Percentiles rank a stretch among this genome's conserved stretches.
These are phyloP conservation scores for Blumeria hordei DNA, from an alignment of 2,329 filamentous ascomycete species.

Conservation along the genomic window DNA sequence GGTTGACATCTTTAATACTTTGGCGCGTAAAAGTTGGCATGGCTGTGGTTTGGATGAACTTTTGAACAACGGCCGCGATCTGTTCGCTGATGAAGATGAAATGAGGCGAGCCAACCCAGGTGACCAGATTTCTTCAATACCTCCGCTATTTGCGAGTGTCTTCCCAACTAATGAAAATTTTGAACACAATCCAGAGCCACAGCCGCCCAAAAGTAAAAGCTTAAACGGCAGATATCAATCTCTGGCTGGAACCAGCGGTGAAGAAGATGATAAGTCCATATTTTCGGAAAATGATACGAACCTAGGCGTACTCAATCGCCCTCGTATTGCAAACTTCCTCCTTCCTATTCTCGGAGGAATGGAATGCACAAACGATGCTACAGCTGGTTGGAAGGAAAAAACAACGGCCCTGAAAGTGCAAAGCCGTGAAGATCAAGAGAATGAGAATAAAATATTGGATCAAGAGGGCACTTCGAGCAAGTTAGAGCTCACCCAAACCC, in stretches of 20 bases:
- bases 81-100: slow-evolving; percentile 25
- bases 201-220: background rate
- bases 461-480: no score
- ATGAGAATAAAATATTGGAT: no score
- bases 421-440: no score
- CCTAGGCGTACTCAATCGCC: slow-evolving; percentile 20
- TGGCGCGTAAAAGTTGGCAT: slow-evolving; percentile 42
- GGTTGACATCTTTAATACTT: slow-evolving; percentile 43
- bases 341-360: slow-evolving; percentile 26
- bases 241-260: background rate
- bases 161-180: slow-evolving; percentile 19
- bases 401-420: no score
- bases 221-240: background rate
- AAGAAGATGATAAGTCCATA: slow-evolving; percentile 22
- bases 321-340: slow-evolving; percentile 25
- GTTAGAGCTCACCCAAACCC: no score
- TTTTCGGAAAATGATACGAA: slow-evolving; percentile 21
- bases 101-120: slow-evolving; percentile 16
- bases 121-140: slow-evolving; percentile 36
- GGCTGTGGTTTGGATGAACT: slow-evolving; percentile 42
- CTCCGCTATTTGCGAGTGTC: slow-evolving; percentile 35
- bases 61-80: slow-evolving; percentile 35
- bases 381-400: slow-evolving; percentile 3
- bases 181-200: background rate
- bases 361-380: slow-evolving; percentile 6